phyloP scores from a whole-genome alignment of 139 green algal species.

The Chlamydomonas sp. region DNA sequence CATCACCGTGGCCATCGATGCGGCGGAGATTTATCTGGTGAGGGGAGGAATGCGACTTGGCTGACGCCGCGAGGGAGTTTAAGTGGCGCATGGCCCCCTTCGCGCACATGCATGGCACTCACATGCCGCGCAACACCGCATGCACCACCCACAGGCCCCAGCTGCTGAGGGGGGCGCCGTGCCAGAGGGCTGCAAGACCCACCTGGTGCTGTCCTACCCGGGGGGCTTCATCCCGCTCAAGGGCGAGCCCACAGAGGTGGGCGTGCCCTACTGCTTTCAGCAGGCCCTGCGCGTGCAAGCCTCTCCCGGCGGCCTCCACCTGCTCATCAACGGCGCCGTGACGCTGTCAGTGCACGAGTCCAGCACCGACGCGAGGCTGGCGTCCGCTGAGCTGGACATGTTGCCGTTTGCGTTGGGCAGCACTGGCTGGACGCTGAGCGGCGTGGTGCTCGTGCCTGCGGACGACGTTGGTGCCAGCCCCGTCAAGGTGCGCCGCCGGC shows the following conservation, averaged over 20 bases:
- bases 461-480: neutral
- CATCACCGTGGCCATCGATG: neutral
- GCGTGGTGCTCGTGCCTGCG: neutral
- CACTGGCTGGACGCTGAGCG: neutral
- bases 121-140: too few relatives aligned
- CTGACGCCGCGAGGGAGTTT: too few relatives aligned
- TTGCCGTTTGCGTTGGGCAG: neutral
- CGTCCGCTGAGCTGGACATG: slow-evolving; percentile 8
- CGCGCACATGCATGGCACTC: too few relatives aligned
- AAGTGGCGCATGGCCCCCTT: too few relatives aligned
- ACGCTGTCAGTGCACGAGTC: neutral
- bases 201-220: slow-evolving; percentile 1
- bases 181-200: neutral
- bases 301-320: neutral
- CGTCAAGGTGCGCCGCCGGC: neutral
- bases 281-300: neutral
- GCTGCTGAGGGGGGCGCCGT: neutral
- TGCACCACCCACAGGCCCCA: neutral
- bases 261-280: neutral
- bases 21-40: neutral
- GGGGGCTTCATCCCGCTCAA: neutral
- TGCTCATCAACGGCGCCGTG: slow-evolving; percentile 5
- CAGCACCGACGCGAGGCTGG: neutral
- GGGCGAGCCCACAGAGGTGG: neutral
- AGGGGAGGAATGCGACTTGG: too few relatives aligned